phyloP scores from a whole-genome alignment of 2,329 filamentous ascomycete genomes.

The Colletotrichum echinochloae region DNA sequence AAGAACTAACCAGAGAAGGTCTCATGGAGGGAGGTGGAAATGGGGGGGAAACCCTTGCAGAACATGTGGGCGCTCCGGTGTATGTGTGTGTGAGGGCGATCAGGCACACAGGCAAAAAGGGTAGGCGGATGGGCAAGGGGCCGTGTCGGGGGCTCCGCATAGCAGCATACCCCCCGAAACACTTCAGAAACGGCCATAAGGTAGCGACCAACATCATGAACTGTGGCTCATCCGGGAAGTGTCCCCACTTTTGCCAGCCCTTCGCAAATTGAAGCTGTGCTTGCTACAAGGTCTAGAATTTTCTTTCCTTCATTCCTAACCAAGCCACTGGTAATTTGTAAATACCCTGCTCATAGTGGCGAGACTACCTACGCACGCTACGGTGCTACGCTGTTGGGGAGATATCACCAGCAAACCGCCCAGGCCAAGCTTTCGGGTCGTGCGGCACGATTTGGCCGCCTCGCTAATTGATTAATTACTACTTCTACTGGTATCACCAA shows the following conservation, averaged over 20 bases:
- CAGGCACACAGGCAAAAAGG: neutral
- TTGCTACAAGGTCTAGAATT: neutral
- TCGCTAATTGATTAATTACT: neutral
- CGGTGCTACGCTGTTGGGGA: neutral
- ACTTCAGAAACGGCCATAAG: conserved; percentile 38
- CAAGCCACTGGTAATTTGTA: neutral
- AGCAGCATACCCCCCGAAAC: conserved; percentile 29
- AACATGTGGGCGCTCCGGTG: neutral
- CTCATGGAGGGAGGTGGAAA: neutral
- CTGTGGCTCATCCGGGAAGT: neutral
- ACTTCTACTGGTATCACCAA: neutral
- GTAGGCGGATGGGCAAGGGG: neutral
- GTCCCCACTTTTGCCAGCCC: conserved; percentile 5
- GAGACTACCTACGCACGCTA: too few species aligned
- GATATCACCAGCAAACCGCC: too few species aligned
- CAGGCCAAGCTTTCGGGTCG: neutral
- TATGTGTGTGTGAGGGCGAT: neutral
- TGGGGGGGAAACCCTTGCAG: neutral
- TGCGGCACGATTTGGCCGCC: neutral
- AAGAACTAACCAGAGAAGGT: neutral
- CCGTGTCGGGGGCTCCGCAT: neutral
- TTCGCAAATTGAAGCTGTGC: neutral
- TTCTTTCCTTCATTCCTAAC: neutral
- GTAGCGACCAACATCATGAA: neutral
- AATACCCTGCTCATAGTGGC: neutral